Evolutionary conservation across 2,329 filamentous ascomycete species (phyloP).

Genomic region (Fusarium sororula): DNA sequence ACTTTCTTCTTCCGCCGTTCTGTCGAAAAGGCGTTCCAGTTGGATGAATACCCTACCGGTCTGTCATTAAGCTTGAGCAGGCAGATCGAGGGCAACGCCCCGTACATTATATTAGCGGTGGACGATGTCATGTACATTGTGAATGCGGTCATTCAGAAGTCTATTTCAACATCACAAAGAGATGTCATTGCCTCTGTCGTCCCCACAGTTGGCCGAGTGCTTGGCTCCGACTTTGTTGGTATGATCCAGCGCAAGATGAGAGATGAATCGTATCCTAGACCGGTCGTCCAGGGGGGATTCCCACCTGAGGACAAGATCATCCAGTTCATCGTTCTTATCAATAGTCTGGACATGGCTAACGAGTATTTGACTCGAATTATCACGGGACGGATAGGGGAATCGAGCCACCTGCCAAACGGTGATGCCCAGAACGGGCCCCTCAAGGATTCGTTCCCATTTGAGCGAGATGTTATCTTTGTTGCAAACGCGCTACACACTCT

Average conservation of each 20-base stretch:
- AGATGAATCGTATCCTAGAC: constrained; percentile 90
- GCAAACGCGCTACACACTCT: constrained; percentile 73
- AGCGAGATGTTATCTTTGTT: constrained; percentile 77
- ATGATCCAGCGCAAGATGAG: constrained; percentile 99
- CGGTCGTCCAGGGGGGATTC: constrained; percentile 78
- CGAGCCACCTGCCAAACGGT: constrained; percentile 49
- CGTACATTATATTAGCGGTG: constrained; percentile 93
- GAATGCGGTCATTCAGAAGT: constrained; percentile 87
- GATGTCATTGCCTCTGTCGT: constrained; percentile 81
- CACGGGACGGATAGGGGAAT: constrained; percentile 66
- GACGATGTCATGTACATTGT: constrained; percentile 99
- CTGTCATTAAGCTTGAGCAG: constrained; percentile 79
- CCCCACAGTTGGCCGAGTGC: constrained; percentile 79
- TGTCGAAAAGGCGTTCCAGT: constrained; percentile 96
- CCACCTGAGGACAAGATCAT: constrained; percentile 91
- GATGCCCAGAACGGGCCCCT: constrained; percentile 56
- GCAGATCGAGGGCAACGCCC: constrained; percentile 78
- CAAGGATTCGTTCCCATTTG: constrained; percentile 79
- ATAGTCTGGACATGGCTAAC: constrained; percentile 91
- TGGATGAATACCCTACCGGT: constrained; percentile 87
- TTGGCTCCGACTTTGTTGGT: constrained; percentile 90
- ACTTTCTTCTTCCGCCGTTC: constrained; percentile 97
- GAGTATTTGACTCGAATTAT: constrained; percentile 93
- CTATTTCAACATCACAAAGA: constrained; percentile 85
- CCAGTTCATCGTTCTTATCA: constrained; percentile 90